Conservation (phyloP, 306 rosid genomes). For the Vigna mungo region DNA sequence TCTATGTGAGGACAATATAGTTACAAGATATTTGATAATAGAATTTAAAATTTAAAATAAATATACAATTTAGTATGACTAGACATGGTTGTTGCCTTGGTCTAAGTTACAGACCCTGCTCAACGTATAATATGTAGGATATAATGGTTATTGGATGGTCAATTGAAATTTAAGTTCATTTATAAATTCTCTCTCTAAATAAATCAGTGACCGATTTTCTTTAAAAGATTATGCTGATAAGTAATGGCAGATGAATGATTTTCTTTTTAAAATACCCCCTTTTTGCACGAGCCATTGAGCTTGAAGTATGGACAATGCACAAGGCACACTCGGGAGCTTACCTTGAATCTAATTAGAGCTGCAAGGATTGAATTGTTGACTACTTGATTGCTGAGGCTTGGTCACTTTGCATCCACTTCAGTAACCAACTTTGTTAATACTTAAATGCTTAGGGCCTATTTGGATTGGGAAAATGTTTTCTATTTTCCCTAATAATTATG, state of each 20-base stretch:
- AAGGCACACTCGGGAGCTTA: not conserved
- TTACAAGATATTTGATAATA: slow-evolving; percentile 38
- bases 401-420: not conserved
- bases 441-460: slow-evolving; percentile 6
- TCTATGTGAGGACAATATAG: slow-evolving; percentile 20
- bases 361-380: slow-evolving; percentile 8
- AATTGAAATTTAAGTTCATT: slow-evolving; percentile 30
- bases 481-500: not conserved
- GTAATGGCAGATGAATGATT: not conserved
- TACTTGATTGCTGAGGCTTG: slow-evolving; percentile 1
- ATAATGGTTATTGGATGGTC: slow-evolving; percentile 31
- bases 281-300: slow-evolving; percentile 6
- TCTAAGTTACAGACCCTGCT: slow-evolving; percentile 7
- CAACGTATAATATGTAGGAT: not conserved
- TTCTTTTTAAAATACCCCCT: slow-evolving; percentile 12
- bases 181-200: slow-evolving; percentile 26
- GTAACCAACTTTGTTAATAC: not conserved
- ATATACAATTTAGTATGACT: slow-evolving; percentile 22
- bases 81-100: slow-evolving; percentile 31
- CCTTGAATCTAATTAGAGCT: not conserved
- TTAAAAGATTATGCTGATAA: slow-evolving; percentile 1
- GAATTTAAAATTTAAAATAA: not conserved
- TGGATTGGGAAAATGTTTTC: slow-evolving; percentile 10
- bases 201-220: slow-evolving; percentile 15
- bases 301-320: slow-evolving; percentile 14